A percentile compares a stretch with the other conserved stretches of the same genome.
Evolutionary conservation across 148 eudicot species (phyloP).

Genomic region (Vaccinium vitisidaea): DNA sequence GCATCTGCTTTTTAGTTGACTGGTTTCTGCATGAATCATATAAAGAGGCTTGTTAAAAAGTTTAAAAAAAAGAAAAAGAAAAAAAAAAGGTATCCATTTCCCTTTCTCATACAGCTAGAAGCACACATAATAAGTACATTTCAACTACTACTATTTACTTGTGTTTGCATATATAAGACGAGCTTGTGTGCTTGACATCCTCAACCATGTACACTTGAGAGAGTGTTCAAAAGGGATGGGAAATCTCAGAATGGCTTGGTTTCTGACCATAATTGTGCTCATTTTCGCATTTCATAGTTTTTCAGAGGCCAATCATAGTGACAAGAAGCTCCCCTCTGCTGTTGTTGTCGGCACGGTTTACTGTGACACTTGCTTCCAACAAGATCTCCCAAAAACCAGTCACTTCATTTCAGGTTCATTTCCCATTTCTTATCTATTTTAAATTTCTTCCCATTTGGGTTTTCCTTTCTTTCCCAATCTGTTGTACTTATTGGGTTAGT

Average conservation of each 20-base stretch:
- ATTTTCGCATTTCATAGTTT: constrained; percentile 25
- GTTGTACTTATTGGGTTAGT: not conserved
- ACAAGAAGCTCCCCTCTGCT: constrained; percentile 39
- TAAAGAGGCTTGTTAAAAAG: constrained; percentile 35
- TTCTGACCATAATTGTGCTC: constrained; percentile 35
- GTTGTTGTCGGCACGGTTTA: constrained; percentile 63
- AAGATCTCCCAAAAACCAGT: constrained; percentile 39
- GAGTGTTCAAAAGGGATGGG: not conserved
- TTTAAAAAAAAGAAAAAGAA: not conserved
- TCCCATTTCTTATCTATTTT: not conserved
- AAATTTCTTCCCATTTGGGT: not conserved
- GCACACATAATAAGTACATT: not conserved
- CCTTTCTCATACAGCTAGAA: not conserved
- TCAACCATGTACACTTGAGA: not conserved
- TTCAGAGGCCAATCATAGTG: constrained; percentile 44
- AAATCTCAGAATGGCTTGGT: constrained; percentile 25
- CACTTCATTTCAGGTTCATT: constrained; percentile 75
- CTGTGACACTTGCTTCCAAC: constrained; percentile 75
- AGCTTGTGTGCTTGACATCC: not conserved
- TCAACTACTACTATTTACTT: too few relatives aligned
- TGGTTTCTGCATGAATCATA: constrained; percentile 51
- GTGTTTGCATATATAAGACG: not conserved
- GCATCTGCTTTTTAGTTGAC: constrained; percentile 63
- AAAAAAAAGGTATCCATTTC: not conserved
- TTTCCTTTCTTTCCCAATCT: constrained; percentile 1